Evolutionary conservation across 352 stramenopile species (phyloP).

Genomic region (Globisporangium echinulatum): DNA sequence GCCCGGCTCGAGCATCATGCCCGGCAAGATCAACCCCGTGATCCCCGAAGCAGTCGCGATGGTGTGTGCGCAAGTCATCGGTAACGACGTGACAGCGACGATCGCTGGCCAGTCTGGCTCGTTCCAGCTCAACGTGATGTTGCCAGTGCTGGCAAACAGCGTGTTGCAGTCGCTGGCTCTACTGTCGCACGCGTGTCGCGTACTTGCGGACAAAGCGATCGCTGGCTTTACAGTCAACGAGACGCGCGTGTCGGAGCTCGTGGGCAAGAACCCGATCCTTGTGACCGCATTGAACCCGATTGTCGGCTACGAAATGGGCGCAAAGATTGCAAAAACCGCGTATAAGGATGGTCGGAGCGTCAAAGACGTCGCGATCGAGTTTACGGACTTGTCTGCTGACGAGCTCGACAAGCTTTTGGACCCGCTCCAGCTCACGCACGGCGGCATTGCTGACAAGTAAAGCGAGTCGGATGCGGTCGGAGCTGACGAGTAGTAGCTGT

Average conservation of each 20-base stretch:
- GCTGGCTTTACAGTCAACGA: constrained; percentile 39
- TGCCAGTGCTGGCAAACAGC: constrained; percentile 47
- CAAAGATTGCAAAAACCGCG: constrained; percentile 52
- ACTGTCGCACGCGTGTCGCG: constrained; percentile 27
- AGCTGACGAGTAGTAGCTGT: background rate
- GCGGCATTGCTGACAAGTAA: constrained; percentile 35
- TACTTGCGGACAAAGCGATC: constrained; percentile 41
- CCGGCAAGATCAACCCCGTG: constrained; percentile 95
- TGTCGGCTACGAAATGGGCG: constrained; percentile 47
- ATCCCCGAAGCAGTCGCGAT: constrained; percentile 48
- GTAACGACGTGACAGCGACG: constrained; percentile 47
- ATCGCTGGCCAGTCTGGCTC: constrained; percentile 39
- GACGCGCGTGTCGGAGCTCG: constrained; percentile 31
- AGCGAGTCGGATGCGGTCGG: too few species aligned
- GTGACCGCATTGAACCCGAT: constrained; percentile 54
- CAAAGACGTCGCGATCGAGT: constrained; percentile 41
- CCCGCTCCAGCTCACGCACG: constrained; percentile 34
- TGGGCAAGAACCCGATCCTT: constrained; percentile 52
- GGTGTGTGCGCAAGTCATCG: constrained; percentile 53
- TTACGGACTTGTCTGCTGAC: constrained; percentile 30
- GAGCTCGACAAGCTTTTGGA: constrained; percentile 54
- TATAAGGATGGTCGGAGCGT: constrained; percentile 49
- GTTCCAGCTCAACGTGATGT: constrained; percentile 60
- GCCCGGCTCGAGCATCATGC: constrained; percentile 94
- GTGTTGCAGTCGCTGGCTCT: constrained; percentile 40